Percentiles rank a stretch among this genome's conserved stretches.
Conservation (phyloP, 2,329 filamentous ascomycete genomes). For the Nannizziopsis arthrosporioides region DNA sequence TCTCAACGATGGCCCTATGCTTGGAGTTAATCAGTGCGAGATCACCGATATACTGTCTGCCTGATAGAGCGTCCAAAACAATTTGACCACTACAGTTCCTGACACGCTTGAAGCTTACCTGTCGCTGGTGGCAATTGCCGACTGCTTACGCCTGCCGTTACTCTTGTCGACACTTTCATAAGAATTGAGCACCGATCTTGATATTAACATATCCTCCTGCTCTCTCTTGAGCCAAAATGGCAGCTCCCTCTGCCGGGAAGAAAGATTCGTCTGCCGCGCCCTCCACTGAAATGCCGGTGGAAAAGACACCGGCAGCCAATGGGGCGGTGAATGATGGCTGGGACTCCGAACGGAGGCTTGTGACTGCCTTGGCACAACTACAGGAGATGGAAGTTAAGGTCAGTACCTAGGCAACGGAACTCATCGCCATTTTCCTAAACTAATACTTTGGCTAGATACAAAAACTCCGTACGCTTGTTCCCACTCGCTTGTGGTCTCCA, state of each 20-base stretch:
- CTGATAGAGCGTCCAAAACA: neutral
- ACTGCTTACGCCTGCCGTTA: neutral
- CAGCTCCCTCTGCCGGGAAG: too few species aligned
- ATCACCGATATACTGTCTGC: neutral
- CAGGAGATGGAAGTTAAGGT: conserved; percentile 27
- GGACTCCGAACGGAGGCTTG: conserved; percentile 29
- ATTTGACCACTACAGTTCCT: neutral
- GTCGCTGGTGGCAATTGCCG: too few species aligned
- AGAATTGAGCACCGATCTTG: neutral
- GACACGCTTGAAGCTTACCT: neutral
- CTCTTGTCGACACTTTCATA: neutral
- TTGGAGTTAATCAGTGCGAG: too few species aligned
- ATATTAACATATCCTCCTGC: neutral
- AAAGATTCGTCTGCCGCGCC: too few species aligned
- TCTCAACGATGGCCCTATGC: too few species aligned
- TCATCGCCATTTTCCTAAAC: neutral
- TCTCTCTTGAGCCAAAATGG: neutral
- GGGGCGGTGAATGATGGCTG: conserved; percentile 13
- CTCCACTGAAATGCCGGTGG: neutral
- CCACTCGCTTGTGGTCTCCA: conserved; percentile 31
- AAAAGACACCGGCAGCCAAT: neutral
- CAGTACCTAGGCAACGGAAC: neutral
- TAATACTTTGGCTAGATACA: conserved; percentile 26
- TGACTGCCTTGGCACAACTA: conserved; percentile 31
- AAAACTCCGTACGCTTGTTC: conserved; percentile 32